Evolutionary conservation across 768 basidiomycete species (phyloP).

Genomic region (Lactarius hatsudake): DNA sequence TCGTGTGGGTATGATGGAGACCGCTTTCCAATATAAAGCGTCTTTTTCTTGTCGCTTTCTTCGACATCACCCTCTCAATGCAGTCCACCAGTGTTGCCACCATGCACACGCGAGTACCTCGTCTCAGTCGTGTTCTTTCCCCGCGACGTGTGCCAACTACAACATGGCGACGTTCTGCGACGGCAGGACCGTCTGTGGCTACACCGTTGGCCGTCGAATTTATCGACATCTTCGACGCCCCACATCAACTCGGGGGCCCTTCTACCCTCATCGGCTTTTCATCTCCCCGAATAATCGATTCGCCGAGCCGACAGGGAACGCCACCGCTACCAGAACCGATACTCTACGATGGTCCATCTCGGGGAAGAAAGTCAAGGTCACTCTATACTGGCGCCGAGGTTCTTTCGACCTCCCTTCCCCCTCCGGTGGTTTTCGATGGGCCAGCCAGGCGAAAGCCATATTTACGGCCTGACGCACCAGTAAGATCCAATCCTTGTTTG

Average conservation of each 20-base stretch:
- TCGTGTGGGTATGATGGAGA: neutral
- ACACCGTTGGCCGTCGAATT: slow-evolving; percentile 30
- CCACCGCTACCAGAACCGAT: slow-evolving; percentile 19
- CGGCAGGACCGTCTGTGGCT: neutral
- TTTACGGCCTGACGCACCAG: no score
- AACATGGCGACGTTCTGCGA: neutral
- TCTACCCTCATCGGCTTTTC: slow-evolving; percentile 30
- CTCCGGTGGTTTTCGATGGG: slow-evolving; percentile 45
- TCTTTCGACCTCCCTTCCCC: slow-evolving; percentile 34
- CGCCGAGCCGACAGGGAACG: slow-evolving; percentile 20
- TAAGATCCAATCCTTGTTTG: neutral
- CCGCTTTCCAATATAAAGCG: neutral
- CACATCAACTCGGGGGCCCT: slow-evolving; percentile 40
- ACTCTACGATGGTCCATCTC: slow-evolving; percentile 23
- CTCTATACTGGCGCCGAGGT: slow-evolving; percentile 10
- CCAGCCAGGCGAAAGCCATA: slow-evolving; percentile 35
- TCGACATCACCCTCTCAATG: neutral
- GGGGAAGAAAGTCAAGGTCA: slow-evolving; percentile 24
- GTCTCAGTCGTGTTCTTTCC: neutral
- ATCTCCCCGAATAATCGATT: slow-evolving; percentile 8
- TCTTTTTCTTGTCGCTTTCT: neutral
- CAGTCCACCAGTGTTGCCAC: neutral
- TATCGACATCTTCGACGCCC: slow-evolving; percentile 54
- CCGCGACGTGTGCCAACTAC: neutral
- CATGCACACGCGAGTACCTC: neutral